Evolutionary conservation across 306 rosid species (phyloP).

Genomic region (Phaseolus lunatus): DNA sequence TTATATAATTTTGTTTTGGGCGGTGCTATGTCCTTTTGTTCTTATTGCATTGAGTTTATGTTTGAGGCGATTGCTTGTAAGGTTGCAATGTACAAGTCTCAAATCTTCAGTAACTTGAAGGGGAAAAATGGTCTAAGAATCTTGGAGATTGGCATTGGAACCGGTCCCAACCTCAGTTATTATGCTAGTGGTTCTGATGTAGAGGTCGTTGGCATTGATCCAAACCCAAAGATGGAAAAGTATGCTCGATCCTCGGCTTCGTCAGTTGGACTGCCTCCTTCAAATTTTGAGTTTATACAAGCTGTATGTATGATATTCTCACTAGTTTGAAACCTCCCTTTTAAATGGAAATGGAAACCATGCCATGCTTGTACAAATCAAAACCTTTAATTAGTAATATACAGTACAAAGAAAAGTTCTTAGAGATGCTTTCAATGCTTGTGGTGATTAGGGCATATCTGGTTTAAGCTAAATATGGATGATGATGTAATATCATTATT

Average conservation of each 20-base stretch:
- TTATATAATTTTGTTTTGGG: neutral
- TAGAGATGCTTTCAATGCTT: conserved; percentile 13
- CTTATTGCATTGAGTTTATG: neutral
- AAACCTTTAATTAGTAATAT: neutral
- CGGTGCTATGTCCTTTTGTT: neutral
- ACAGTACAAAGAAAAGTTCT: neutral
- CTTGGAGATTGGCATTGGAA: conserved; percentile 88
- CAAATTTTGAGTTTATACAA: conserved; percentile 76
- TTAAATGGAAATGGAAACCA: conserved; percentile 10
- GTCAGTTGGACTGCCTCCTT: conserved; percentile 66
- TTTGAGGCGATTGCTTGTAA: conserved; percentile 42
- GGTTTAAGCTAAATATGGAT: conserved; percentile 9
- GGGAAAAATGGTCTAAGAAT: conserved; percentile 75
- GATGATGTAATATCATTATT: neutral
- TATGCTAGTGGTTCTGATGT: conserved; percentile 61
- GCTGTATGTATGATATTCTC: conserved; percentile 59
- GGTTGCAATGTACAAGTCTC: conserved; percentile 81
- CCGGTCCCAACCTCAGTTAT: conserved; percentile 82
- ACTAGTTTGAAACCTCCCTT: conserved; percentile 14
- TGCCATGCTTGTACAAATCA: conserved; percentile 3
- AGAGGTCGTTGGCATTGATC: conserved; percentile 80
- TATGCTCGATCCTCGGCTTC: conserved; percentile 73
- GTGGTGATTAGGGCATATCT: neutral
- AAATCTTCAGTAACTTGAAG: conserved; percentile 63
- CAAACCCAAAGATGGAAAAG: conserved; percentile 80